These are phyloP conservation scores for Prunus davidiana DNA, from an alignment of 306 rosid genomes.

Conservation along the genomic window DNA sequence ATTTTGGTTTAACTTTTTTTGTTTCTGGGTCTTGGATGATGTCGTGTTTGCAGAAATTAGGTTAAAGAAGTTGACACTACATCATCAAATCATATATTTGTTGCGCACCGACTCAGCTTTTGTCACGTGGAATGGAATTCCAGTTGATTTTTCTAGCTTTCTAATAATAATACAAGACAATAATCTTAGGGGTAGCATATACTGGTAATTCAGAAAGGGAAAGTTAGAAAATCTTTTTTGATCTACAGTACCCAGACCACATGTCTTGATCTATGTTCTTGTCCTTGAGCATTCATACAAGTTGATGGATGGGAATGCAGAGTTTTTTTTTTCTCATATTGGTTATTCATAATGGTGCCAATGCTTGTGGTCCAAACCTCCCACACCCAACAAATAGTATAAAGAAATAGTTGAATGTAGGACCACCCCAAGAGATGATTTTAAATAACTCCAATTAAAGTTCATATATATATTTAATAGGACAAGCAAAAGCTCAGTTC, in stretches of 20 bases:
- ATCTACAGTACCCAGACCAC: background rate
- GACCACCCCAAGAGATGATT: conserved; percentile 33
- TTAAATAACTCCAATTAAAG: background rate
- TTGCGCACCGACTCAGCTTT: too few relatives aligned
- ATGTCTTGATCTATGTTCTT: background rate
- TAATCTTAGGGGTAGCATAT: too few relatives aligned
- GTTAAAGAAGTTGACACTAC: background rate
- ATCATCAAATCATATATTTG: background rate
- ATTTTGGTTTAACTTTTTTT: background rate
- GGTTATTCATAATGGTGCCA: conserved; percentile 14
- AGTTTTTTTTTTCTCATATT: background rate
- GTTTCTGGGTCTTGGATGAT: background rate
- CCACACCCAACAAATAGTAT: conserved; percentile 13
- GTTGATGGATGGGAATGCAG: background rate
- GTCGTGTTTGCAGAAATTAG: background rate
- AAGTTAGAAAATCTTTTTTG: too few relatives aligned
- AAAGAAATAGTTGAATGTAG: conserved; percentile 23
- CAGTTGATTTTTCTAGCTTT: too few relatives aligned
- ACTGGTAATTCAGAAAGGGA: too few relatives aligned
- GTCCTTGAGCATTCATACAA: background rate
- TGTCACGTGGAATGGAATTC: too few relatives aligned
- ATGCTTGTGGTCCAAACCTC: conserved; percentile 41
- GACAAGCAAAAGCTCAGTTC: background rate
- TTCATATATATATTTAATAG: background rate
- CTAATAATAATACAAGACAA: too few relatives aligned